These are phyloP conservation scores for Epichloe hybrida DNA, from an alignment of 2,329 filamentous ascomycete genomes.

Conservation along the genomic window DNA sequence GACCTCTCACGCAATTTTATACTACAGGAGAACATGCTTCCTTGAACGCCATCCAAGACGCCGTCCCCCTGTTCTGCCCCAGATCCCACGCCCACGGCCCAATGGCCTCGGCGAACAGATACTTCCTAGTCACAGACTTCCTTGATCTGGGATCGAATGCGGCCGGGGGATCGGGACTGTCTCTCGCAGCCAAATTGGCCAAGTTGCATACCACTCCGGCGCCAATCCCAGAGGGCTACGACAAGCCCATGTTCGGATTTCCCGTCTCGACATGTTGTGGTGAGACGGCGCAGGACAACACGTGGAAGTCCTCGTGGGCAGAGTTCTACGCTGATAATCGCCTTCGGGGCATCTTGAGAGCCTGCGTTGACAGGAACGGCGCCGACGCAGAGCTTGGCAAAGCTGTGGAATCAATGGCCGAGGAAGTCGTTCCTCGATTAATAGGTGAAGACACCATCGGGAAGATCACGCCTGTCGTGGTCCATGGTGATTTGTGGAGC, in stretches of 20 bases:
- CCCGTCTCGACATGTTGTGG: constrained; percentile 78
- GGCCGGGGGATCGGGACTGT: constrained; percentile 33
- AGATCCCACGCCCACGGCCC: constrained; percentile 59
- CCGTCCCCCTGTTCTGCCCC: constrained; percentile 66
- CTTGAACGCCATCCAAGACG: constrained; percentile 63
- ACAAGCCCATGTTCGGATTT: constrained; percentile 63
- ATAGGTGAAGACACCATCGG: constrained; percentile 52
- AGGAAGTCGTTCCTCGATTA: constrained; percentile 59
- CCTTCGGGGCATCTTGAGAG: constrained; percentile 48
- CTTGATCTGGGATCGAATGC: constrained; percentile 45
- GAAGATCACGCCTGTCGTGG: constrained; percentile 58
- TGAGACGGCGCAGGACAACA: constrained; percentile 69
- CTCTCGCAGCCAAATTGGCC: constrained; percentile 64
- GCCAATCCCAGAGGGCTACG: constrained; percentile 45
- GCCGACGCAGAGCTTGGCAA: constrained; percentile 45
- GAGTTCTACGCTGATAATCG: constrained; percentile 74
- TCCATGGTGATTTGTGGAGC: constrained; percentile 91
- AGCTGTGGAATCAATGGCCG: constrained; percentile 51
- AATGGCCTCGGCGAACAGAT: constrained; percentile 33
- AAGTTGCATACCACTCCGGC: constrained; percentile 65
- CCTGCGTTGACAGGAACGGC: constrained; percentile 48
- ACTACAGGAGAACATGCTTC: constrained; percentile 62
- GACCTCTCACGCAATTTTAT: background rate
- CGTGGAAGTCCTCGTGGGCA: constrained; percentile 60
- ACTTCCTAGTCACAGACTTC: constrained; percentile 65